phyloP scores from a whole-genome alignment of 2,329 filamentous ascomycete genomes.

The Colletotrichum godetiae region DNA sequence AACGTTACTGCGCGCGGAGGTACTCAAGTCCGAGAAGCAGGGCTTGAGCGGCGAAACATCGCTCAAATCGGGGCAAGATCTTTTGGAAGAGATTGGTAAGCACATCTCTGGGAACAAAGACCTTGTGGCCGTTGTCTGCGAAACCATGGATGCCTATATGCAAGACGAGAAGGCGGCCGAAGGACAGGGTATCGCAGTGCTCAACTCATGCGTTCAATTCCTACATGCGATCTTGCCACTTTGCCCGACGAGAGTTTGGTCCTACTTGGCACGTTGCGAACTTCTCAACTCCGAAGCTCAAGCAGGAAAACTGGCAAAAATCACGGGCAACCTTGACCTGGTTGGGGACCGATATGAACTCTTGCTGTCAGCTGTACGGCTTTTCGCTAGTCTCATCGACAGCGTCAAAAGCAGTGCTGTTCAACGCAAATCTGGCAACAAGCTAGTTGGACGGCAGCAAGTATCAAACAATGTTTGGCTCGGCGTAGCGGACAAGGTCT shows the following conservation, averaged over 20 bases:
- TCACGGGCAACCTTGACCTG: constrained; percentile 86
- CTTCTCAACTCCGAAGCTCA: constrained; percentile 82
- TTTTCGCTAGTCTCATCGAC: constrained; percentile 81
- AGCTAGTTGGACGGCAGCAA: constrained; percentile 58
- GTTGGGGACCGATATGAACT: constrained; percentile 82
- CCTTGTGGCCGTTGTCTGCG: constrained; percentile 83
- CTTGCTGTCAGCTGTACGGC: constrained; percentile 75
- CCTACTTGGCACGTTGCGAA: constrained; percentile 84
- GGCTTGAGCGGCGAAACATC: constrained; percentile 38
- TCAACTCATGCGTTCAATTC: constrained; percentile 82
- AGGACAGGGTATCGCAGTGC: constrained; percentile 73
- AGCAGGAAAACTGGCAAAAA: constrained; percentile 79
- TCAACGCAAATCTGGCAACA: constrained; percentile 69
- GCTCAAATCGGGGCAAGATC: constrained; percentile 52
- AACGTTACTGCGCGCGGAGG: constrained; percentile 71
- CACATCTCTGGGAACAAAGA: constrained; percentile 72
- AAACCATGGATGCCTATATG: constrained; percentile 81
- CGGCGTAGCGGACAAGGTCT: constrained; percentile 81
- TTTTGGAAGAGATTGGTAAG: constrained; percentile 67
- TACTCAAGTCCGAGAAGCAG: constrained; percentile 45
- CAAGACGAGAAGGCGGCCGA: constrained; percentile 68
- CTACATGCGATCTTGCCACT: constrained; percentile 77
- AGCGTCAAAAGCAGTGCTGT: constrained; percentile 79
- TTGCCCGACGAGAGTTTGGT: constrained; percentile 90
- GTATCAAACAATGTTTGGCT: constrained; percentile 68